Evolutionary conservation across 2,329 filamentous ascomycete genomes (phyloP).

Genomic region (Macrophomina tecta): DNA sequence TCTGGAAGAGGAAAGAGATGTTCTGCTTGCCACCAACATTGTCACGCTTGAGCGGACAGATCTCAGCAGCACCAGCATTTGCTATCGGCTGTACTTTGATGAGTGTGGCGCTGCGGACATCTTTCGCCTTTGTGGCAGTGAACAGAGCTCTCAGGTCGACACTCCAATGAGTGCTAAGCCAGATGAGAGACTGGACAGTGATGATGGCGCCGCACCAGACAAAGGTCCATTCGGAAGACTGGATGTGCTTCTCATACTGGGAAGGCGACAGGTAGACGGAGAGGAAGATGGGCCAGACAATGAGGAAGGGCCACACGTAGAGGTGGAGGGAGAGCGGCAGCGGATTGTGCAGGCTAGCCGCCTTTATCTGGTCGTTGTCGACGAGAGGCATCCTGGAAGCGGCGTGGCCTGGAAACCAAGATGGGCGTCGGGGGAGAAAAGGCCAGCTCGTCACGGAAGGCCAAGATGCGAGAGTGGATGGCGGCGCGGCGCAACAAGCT

Average conservation of each 20-base stretch:
- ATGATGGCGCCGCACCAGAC: constrained; percentile 90
- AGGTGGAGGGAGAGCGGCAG: constrained; percentile 80
- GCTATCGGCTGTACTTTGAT: constrained; percentile 92
- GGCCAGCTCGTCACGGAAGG: constrained; percentile 21
- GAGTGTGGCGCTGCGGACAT: constrained; percentile 75
- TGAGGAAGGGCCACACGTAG: constrained; percentile 91
- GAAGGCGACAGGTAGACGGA: constrained; percentile 83
- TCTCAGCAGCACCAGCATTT: constrained; percentile 88
- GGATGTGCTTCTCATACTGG: constrained; percentile 88
- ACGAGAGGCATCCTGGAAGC: constrained; percentile 68
- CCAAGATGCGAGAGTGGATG: constrained; percentile 13
- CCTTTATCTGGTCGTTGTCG: constrained; percentile 87
- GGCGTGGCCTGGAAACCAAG: constrained; percentile 20
- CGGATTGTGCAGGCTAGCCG: constrained; percentile 86
- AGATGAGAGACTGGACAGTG: constrained; percentile 84
- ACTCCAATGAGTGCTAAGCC: constrained; percentile 98
- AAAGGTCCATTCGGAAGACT: constrained; percentile 97
- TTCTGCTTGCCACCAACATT: constrained; percentile 76
- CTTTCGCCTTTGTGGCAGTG: constrained; percentile 74
- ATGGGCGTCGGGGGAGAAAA: constrained; percentile 24
- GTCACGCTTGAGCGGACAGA: constrained; percentile 81
- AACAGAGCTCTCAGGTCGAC: constrained; percentile 84
- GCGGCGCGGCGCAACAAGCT: background rate
- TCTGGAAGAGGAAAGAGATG: constrained; percentile 94
- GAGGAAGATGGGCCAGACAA: constrained; percentile 91